These are phyloP conservation scores for Capsicum rhomboideum DNA, from an alignment of 257 asterid species.

Conservation along the genomic window DNA sequence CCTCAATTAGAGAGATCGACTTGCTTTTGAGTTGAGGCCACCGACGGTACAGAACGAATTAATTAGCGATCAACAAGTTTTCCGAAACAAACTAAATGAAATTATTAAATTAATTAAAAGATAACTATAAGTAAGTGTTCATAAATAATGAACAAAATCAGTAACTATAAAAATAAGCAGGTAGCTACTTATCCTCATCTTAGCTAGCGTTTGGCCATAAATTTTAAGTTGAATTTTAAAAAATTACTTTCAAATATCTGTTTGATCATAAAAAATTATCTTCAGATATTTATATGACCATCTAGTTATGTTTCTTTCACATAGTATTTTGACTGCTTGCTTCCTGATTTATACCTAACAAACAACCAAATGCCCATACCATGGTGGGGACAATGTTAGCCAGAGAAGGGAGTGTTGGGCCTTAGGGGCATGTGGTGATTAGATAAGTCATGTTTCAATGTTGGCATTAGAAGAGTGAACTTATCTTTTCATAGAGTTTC, in stretches of 20 bases:
- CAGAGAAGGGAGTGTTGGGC: not conserved
- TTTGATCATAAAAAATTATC: too few relatives aligned
- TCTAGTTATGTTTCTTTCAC: not conserved
- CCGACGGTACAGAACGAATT: too few relatives aligned
- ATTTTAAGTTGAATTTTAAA: too few relatives aligned
- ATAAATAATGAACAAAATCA: not conserved
- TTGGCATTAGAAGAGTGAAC: not conserved
- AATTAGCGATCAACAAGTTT: too few relatives aligned
- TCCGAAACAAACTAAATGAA: too few relatives aligned
- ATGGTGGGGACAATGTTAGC: not conserved
- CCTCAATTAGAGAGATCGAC: not conserved
- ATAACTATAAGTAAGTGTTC: not conserved
- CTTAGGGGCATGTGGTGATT: not conserved
- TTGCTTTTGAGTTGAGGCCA: not conserved
- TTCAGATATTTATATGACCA: not conserved
- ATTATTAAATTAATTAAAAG: too few relatives aligned
- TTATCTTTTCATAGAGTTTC: not conserved
- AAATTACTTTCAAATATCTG: too few relatives aligned
- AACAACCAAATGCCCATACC: not conserved
- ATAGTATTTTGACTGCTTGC: not conserved
- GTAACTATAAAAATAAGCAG: too few relatives aligned
- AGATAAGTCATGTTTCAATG: not conserved
- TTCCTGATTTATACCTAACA: not conserved
- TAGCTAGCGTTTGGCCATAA: not conserved
- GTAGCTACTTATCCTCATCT: not conserved